Conservation (phyloP, 441 rosid species). For the Bocquillonia castaneifolia region DNA sequence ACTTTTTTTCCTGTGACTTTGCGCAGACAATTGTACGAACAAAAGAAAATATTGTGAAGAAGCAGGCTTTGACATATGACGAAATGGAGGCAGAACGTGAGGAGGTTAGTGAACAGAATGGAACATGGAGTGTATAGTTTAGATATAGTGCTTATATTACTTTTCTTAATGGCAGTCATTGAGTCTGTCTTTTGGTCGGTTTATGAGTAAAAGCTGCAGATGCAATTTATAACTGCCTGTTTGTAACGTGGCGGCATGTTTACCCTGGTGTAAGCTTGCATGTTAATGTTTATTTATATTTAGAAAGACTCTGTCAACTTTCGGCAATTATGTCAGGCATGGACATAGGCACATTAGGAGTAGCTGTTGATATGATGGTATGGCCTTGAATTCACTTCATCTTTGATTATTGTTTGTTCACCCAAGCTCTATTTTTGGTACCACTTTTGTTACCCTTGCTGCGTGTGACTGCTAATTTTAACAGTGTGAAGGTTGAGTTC, state of each 20-base stretch:
- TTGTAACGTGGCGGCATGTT: neutral
- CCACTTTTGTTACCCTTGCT: neutral
- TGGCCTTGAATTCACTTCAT: neutral
- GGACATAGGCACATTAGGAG: neutral
- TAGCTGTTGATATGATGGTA: neutral
- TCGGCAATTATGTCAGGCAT: neutral
- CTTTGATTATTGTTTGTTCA: neutral
- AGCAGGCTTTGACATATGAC: slow-evolving; percentile 90
- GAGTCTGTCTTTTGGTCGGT: neutral
- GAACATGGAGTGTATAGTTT: neutral
- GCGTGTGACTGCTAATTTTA: neutral
- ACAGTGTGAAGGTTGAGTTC: neutral
- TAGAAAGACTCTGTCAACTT: neutral
- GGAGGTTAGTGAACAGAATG: slow-evolving; percentile 42
- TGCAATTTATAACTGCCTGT: neutral
- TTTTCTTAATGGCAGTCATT: neutral
- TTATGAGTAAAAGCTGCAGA: neutral
- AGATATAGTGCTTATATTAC: neutral
- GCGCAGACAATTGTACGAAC: slow-evolving; percentile 68
- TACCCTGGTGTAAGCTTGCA: neutral
- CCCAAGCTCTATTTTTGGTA: neutral
- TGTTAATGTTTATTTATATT: neutral
- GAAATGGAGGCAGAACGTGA: slow-evolving; percentile 98
- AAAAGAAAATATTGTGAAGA: slow-evolving; percentile 84
- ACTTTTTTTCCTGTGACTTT: slow-evolving; percentile 17